Percentiles rank a stretch among this genome's conserved stretches.
Conservation (phyloP, 495 filamentous ascomycete species). For the Amphirosellinia nigrospora region DNA sequence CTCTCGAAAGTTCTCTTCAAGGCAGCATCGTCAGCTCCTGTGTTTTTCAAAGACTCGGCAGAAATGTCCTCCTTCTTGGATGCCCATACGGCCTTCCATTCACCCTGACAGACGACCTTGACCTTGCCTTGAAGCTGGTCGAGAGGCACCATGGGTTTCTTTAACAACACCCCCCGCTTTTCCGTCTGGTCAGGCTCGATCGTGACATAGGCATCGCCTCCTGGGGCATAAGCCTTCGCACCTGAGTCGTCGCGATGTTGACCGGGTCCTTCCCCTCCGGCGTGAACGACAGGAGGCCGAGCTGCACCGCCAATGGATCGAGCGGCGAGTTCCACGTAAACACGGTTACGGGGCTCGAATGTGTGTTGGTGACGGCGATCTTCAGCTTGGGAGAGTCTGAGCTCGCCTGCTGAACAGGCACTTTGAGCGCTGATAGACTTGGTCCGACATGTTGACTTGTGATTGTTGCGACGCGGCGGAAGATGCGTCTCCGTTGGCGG, state of each 20-base stretch:
- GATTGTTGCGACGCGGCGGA: background rate
- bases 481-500: background rate
- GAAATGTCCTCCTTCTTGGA: conserved; percentile 36
- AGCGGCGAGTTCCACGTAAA: conserved; percentile 58
- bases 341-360: conserved; percentile 50
- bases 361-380: conserved; percentile 51
- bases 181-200: conserved; percentile 42
- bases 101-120: conserved; percentile 36
- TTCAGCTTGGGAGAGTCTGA: conserved; percentile 34
- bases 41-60: conserved; percentile 33
- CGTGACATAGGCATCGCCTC: conserved; percentile 49
- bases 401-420: conserved; percentile 38
- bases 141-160: conserved; percentile 34
- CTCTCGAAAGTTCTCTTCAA: conserved; percentile 34
- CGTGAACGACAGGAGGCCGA: conserved; percentile 54
- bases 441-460: conserved; percentile 24
- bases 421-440: conserved; percentile 35
- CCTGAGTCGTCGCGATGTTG: conserved; percentile 48
- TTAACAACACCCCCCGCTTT: conserved; percentile 36
- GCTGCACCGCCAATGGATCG: conserved; percentile 51
- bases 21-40: conserved; percentile 32
- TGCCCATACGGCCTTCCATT: conserved; percentile 42
- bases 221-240: conserved; percentile 54
- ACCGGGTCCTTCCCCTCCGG: conserved; percentile 44
- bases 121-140: conserved; percentile 33